Evolutionary conservation across 164 flowering plant species (phyloP).

Genomic region (Litsea cubeba): DNA sequence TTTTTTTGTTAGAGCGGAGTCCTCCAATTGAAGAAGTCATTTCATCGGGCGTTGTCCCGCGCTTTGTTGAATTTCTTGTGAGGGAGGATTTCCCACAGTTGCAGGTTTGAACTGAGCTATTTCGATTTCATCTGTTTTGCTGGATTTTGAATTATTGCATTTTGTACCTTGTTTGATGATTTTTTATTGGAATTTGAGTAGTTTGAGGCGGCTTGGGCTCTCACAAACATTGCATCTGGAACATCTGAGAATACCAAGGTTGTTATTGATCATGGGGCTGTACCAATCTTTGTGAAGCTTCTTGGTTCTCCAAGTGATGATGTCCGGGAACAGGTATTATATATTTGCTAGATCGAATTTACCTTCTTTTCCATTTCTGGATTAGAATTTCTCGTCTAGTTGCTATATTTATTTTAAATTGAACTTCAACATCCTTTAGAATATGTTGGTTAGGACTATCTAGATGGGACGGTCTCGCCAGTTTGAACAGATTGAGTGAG

Average conservation of each 20-base stretch:
- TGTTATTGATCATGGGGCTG: constrained; percentile 86
- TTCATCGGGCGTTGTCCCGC: constrained; percentile 82
- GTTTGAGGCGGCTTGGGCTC: constrained; percentile 98
- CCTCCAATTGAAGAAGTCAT: constrained; percentile 85
- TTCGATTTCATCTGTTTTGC: neutral
- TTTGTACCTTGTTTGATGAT: neutral
- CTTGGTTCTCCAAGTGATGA: constrained; percentile 75
- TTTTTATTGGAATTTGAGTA: constrained; percentile 17
- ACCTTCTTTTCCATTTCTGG: too few relatives aligned
- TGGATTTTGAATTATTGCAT: neutral
- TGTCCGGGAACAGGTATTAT: constrained; percentile 80
- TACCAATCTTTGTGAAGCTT: constrained; percentile 75
- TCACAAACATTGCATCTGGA: constrained; percentile 95
- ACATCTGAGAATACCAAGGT: constrained; percentile 80
- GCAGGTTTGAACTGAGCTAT: constrained; percentile 44
- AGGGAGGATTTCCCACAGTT: constrained; percentile 71
- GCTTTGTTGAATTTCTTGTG: constrained; percentile 67
- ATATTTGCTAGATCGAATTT: too few relatives aligned
- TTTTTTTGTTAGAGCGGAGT: constrained; percentile 45
- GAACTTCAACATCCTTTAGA: too few relatives aligned
- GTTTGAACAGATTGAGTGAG: too few relatives aligned
- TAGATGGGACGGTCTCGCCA: too few relatives aligned
- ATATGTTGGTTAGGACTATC: too few relatives aligned
- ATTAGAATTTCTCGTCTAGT: too few relatives aligned
- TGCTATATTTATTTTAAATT: too few relatives aligned